These are phyloP conservation scores for Colletotrichum chlorophyti DNA, from an alignment of 2,329 filamentous ascomycete genomes.

Conservation along the genomic window DNA sequence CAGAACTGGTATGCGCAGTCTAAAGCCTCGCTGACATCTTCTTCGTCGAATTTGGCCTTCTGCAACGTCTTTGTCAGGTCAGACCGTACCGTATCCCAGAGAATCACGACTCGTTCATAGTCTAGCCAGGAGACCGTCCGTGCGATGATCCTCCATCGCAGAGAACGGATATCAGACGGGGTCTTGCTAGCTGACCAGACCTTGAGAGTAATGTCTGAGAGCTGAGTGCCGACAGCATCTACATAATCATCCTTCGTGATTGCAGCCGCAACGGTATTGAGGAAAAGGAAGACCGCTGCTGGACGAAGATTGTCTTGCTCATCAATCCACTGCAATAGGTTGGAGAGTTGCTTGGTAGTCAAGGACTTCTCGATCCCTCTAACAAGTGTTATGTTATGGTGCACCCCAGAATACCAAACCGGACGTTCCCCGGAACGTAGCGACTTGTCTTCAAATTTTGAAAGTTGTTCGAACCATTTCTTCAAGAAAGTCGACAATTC, in stretches of 20 bases:
- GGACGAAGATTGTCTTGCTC: slow-evolving; percentile 38
- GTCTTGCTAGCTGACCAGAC: slow-evolving; percentile 35
- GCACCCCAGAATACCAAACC: slow-evolving; percentile 36
- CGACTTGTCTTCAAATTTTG: slow-evolving; percentile 36
- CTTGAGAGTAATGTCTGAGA: slow-evolving; percentile 44
- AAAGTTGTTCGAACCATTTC: slow-evolving; percentile 53
- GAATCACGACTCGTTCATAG: slow-evolving; percentile 35
- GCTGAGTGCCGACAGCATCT: slow-evolving; percentile 46
- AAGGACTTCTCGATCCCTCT: slow-evolving; percentile 48
- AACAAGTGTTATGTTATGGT: slow-evolving; percentile 14
- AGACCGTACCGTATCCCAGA: slow-evolving; percentile 43
- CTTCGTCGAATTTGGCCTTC: slow-evolving; percentile 39
- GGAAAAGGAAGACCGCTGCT: slow-evolving; percentile 47
- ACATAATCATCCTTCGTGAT: slow-evolving; percentile 49
- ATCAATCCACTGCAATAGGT: slow-evolving; percentile 51
- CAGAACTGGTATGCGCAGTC: slow-evolving; percentile 47
- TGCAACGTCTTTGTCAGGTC: slow-evolving; percentile 41
- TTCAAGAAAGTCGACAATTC: slow-evolving; percentile 53
- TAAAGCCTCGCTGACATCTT: slow-evolving; percentile 48
- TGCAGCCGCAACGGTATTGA: slow-evolving; percentile 50
- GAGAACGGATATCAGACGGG: slow-evolving; percentile 38
- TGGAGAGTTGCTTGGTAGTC: slow-evolving; percentile 50
- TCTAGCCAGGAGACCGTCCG: slow-evolving; percentile 43
- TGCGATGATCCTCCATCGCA: slow-evolving; percentile 50
- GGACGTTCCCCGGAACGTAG: slow-evolving; percentile 18